phyloP scores from a whole-genome alignment of 805 yeast species.

The Lachancea lanzarotensis region DNA sequence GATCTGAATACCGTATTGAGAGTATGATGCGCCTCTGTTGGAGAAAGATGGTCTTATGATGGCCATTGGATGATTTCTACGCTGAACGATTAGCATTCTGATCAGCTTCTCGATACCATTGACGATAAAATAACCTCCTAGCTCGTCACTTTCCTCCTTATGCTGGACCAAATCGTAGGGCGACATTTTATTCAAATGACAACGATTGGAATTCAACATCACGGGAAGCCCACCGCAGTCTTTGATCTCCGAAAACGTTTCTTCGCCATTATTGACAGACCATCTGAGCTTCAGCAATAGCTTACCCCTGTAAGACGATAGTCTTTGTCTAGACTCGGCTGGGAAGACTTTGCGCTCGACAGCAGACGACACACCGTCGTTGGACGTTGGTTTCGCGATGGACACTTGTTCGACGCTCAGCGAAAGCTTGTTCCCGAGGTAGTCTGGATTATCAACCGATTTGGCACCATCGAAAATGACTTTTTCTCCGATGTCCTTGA shows the following conservation, averaged over 20 bases:
- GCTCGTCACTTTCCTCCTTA: constrained; percentile 89
- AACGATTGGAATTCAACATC: constrained; percentile 86
- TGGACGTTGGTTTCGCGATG: constrained; percentile 65
- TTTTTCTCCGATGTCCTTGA: constrained; percentile 80
- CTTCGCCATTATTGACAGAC: constrained; percentile 85
- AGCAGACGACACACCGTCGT: constrained; percentile 55
- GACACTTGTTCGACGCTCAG: constrained; percentile 88
- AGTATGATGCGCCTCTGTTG: constrained; percentile 87
- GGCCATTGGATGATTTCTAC: constrained; percentile 98
- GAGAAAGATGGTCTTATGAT: constrained; percentile 89
- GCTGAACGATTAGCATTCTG: constrained; percentile 95
- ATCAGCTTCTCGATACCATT: constrained; percentile 95
- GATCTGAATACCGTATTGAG: constrained; percentile 88
- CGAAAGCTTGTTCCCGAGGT: constrained; percentile 77
- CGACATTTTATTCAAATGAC: constrained; percentile 78
- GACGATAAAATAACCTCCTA: constrained; percentile 93
- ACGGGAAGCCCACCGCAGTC: constrained; percentile 89
- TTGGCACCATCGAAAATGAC: constrained; percentile 68
- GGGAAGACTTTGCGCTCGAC: constrained; percentile 76
- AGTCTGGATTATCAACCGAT: constrained; percentile 35
- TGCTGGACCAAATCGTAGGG: constrained; percentile 72
- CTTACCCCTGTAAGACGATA: constrained; percentile 73
- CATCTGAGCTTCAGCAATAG: constrained; percentile 73
- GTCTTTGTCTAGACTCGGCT: constrained; percentile 83
- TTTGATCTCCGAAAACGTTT: constrained; percentile 62